Conservation (phyloP, 1,139 yeast species). For the Geotrichum klebahnii region DNA sequence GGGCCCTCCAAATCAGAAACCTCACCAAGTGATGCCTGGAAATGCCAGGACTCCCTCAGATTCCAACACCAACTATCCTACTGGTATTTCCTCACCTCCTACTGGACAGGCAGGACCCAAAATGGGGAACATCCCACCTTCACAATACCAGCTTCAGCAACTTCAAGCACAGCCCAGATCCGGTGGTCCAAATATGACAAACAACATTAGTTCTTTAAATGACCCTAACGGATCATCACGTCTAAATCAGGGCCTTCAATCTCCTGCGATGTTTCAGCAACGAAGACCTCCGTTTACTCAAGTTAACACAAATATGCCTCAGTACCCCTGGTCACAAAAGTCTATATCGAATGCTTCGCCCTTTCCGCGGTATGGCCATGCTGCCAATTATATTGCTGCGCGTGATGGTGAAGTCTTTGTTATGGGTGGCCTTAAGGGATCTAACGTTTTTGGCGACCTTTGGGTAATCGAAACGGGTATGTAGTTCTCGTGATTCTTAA, state of each 20-base stretch:
- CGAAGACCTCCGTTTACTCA: conserved; percentile 8
- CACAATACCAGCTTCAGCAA: conserved; percentile 21
- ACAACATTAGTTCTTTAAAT: not conserved
- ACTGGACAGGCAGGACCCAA: not conserved
- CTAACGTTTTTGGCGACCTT: conserved; percentile 89
- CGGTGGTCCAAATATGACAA: not conserved
- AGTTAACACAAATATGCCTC: conserved; percentile 6
- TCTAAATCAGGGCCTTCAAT: conserved; percentile 27
- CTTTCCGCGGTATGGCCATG: conserved; percentile 54
- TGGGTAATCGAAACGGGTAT: conserved; percentile 56
- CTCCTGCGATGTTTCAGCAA: conserved; percentile 15
- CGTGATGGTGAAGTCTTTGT: conserved; percentile 72
- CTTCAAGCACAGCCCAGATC: not conserved
- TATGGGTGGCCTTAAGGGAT: conserved; percentile 94
- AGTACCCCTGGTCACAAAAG: conserved; percentile 12
- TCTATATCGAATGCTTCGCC: conserved; percentile 7
- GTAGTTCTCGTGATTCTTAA: conserved; percentile 15
- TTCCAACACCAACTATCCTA: conserved; percentile 11
- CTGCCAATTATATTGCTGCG: conserved; percentile 73
- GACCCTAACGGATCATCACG: not conserved
- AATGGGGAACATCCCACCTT: conserved; percentile 12
- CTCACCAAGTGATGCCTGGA: not conserved
- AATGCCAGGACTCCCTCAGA: conserved; percentile 5
- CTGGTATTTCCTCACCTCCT: conserved; percentile 19
- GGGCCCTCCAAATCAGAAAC: too few species aligned